A percentile compares a stretch with the other conserved stretches of the same genome.
Evolutionary conservation across 805 yeast species (phyloP).

Genomic region (Brettanomyces custersianus): DNA sequence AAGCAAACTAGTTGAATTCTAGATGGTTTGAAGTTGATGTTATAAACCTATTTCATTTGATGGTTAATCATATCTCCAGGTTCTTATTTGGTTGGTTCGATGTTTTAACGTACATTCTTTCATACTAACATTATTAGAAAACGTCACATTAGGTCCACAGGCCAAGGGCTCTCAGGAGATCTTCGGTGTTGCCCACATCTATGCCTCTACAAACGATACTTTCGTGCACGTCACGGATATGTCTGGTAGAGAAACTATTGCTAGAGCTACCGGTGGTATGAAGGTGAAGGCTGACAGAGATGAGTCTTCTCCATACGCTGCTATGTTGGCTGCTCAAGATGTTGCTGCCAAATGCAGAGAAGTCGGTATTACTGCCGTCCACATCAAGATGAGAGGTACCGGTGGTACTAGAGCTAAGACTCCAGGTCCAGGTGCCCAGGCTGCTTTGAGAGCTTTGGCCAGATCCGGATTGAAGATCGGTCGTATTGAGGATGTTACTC

Average conservation of each 20-base stretch:
- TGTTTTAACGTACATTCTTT: too few relatives aligned
- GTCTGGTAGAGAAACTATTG: conserved; percentile 99
- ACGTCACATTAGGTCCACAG: conserved; percentile 71
- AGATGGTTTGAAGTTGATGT: too few relatives aligned
- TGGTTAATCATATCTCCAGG: too few relatives aligned
- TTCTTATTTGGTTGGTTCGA: too few relatives aligned
- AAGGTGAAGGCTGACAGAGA: conserved; percentile 99
- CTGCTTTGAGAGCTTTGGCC: conserved; percentile 98
- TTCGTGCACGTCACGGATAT: conserved; percentile 99
- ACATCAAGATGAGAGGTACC: conserved; percentile 98
- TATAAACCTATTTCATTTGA: too few relatives aligned
- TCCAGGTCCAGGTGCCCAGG: conserved; percentile 99
- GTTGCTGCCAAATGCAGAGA: conserved; percentile 98
- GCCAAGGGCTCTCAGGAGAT: conserved; percentile 97
- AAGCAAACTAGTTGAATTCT: too few relatives aligned
- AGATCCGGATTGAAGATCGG: conserved; percentile 99
- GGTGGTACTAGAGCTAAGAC: conserved; percentile 99
- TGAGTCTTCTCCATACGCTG: conserved; percentile 99
- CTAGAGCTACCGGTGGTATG: conserved; percentile 99
- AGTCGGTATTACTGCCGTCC: conserved; percentile 99
- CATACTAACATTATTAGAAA: conserved; percentile 27
- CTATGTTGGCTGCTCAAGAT: conserved; percentile 99
- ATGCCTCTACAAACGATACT: conserved; percentile 99
- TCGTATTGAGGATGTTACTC: conserved; percentile 99
- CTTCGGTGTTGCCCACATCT: conserved; percentile 99